phyloP scores from a whole-genome alignment of 129 eudicot genomes.

The Arctium lappa region DNA sequence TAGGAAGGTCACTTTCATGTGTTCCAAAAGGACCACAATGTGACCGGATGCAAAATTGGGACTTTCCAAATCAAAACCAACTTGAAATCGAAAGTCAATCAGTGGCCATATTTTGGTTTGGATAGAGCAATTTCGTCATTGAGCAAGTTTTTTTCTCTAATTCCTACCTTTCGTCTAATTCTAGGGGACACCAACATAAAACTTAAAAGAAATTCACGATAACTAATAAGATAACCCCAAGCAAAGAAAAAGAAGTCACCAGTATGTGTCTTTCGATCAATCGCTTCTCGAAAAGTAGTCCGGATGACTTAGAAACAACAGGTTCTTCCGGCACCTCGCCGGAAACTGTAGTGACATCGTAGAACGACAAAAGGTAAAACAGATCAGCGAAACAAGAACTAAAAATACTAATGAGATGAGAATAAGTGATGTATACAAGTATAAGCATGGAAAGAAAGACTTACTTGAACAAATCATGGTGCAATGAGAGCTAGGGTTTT shows the following conservation, averaged over 20 bases:
- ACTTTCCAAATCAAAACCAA: background rate
- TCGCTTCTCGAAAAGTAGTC: conserved; percentile 83
- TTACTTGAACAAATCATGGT: conserved; percentile 86
- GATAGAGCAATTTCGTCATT: background rate
- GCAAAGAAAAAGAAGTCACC: conserved; percentile 30
- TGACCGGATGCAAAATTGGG: background rate
- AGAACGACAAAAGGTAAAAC: conserved; percentile 3
- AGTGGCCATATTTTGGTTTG: background rate
- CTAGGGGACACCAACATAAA: background rate
- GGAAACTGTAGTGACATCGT: conserved; percentile 55
- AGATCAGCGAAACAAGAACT: conserved; percentile 25
- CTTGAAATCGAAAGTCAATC: background rate
- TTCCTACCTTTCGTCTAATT: background rate
- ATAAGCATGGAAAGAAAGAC: background rate
- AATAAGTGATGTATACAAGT: background rate
- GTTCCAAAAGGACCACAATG: background rate
- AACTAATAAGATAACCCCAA: conserved; percentile 15
- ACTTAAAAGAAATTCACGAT: background rate
- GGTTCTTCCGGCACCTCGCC: conserved; percentile 99
- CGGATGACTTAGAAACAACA: conserved; percentile 84
- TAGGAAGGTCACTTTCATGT: background rate
- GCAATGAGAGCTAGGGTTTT: conserved; percentile 34
- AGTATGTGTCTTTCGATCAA: conserved; percentile 72
- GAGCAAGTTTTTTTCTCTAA: background rate
- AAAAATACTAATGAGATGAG: background rate